Conservation (phyloP, 768 basidiomycete species). For the Pulveroboletus sp. region DNA sequence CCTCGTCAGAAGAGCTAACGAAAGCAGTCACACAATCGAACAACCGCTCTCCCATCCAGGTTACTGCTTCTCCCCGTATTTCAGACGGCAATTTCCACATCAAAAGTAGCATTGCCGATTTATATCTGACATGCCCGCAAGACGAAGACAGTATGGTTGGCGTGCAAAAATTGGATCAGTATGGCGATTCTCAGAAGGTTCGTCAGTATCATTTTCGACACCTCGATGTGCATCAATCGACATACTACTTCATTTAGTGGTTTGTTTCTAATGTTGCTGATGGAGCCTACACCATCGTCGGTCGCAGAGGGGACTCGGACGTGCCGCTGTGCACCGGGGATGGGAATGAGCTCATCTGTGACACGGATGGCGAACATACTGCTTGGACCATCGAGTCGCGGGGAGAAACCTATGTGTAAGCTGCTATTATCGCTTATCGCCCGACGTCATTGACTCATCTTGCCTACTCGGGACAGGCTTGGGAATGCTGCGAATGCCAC, state of each 20-base stretch:
- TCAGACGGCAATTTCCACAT: slow-evolving; percentile 2
- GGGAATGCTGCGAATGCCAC: slow-evolving; percentile 10
- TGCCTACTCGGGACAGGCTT: background rate
- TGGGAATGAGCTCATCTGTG: slow-evolving; percentile 2
- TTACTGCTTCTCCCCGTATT: background rate
- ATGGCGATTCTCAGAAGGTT: slow-evolving; percentile 1
- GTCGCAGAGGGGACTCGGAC: background rate
- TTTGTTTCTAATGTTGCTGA: background rate
- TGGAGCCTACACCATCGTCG: slow-evolving; percentile 2
- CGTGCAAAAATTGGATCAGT: slow-evolving; percentile 1
- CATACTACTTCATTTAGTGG: background rate
- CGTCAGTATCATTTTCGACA: background rate
- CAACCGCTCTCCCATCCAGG: background rate
- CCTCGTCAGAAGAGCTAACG: slow-evolving; percentile 2
- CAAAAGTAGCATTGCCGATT: background rate
- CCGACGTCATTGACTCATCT: background rate
- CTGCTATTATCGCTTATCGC: background rate
- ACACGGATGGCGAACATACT: slow-evolving; percentile 1
- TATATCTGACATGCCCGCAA: slow-evolving; percentile 3
- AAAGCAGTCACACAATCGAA: background rate
- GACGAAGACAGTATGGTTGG: slow-evolving; percentile 4
- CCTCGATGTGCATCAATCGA: background rate
- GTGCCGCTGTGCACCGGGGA: slow-evolving; percentile 1
- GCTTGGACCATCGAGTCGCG: slow-evolving; percentile 3
- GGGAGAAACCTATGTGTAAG: slow-evolving; percentile 2